phyloP scores from a whole-genome alignment of 768 basidiomycete genomes.

The Boletus barrowsii region DNA sequence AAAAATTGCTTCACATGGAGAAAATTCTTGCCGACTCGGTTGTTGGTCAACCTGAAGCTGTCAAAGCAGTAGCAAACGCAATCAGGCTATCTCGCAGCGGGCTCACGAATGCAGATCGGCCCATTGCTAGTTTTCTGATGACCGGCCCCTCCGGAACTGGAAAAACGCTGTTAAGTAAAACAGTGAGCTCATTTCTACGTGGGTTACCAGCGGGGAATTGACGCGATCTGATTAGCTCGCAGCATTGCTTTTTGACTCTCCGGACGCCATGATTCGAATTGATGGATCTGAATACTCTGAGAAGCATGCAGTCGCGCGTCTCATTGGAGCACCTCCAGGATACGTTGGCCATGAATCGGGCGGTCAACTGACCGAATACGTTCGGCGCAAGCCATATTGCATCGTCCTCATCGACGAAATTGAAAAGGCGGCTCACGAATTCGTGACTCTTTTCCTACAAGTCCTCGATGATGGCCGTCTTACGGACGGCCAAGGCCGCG shows the following conservation, averaged over 20 bases:
- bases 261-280: constrained; percentile 88
- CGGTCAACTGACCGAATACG: constrained; percentile 90
- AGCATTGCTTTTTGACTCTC: constrained; percentile 82
- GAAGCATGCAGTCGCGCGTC: constrained; percentile 67
- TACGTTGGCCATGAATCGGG: constrained; percentile 91
- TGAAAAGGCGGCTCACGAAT: constrained; percentile 83
- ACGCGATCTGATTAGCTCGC: constrained; percentile 61
- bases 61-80: constrained; percentile 91
- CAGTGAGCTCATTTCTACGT: constrained; percentile 45
- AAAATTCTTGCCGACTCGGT: constrained; percentile 73
- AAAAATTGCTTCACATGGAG: constrained; percentile 87
- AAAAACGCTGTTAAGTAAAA: constrained; percentile 88
- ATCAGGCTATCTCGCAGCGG: constrained; percentile 91
- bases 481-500: constrained; percentile 90
- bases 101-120: constrained; percentile 82
- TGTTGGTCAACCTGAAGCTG: constrained; percentile 88
- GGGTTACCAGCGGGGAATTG: neutral
- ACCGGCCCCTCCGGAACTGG: constrained; percentile 90
- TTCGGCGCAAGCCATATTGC: constrained; percentile 86
- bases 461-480: constrained; percentile 90
- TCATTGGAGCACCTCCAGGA: constrained; percentile 74
- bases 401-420: constrained; percentile 87
- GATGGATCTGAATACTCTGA: constrained; percentile 94
- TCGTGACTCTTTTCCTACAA: constrained; percentile 71
- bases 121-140: constrained; percentile 92